Evolutionary conservation across 2,329 filamentous ascomycete genomes (phyloP), one percentile per base, ranked within the genome.

Genomic region (Botrytis sinoallii): DNA sequence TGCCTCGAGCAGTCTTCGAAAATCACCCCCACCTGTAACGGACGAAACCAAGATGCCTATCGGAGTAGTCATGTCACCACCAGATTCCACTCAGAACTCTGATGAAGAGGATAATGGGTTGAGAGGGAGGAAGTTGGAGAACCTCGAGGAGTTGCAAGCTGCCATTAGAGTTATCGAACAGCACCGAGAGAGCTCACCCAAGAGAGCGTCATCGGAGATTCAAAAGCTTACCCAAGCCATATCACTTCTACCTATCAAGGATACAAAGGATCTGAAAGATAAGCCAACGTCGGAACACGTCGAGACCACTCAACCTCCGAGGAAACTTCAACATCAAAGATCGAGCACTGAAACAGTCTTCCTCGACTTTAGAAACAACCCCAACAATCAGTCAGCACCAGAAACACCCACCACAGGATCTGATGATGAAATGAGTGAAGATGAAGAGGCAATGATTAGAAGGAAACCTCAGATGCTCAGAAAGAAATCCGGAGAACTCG

Each of bases 401-500:
- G 86, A 87, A 59, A 85, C 84, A 72, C 89, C 88, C 2, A 75
- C 85, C 46, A 84, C 84, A 3, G 83, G 81, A 14, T 90, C 89
- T 0, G 89, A 91, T 67, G 90, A 91, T 20, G 77, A 76, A 4
- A 46, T 77, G 46, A 87, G 87, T 64, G 86, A 89, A 74, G 80
- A 88, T 83, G 77, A 91, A 87, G 82, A 80, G 84, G 89, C 82
- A 84, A 91, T 73, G 79, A 88, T 75, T 83, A 81, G 81, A 76
- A 86, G 85, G 79, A 97, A 96, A 84, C 94, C 95, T n/a, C 90
- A 91, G 71, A 97, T 98, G 90, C 91, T 99, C 18, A 91, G 96
- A 79, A 99, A 99, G 86, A 99, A 99, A 87, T 98, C 96, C 57
- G 96, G 96, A 48, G 96, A 99, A 84, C 88, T 99, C 52, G 96